phyloP scores from a whole-genome alignment of 805 yeast species.

The Spencermartinsiella europaea region DNA sequence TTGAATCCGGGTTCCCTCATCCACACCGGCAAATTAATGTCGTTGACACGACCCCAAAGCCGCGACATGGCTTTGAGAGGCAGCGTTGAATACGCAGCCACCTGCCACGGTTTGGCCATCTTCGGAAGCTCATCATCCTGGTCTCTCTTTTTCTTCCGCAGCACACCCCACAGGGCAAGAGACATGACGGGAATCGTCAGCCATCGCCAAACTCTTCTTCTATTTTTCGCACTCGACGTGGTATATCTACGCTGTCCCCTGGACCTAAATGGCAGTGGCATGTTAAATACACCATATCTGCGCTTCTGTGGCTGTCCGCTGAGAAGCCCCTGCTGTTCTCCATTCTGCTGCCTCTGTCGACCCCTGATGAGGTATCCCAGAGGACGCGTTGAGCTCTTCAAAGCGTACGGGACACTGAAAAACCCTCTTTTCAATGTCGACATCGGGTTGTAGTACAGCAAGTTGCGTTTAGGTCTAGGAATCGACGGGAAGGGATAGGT shows the following conservation, averaged over 20 bases:
- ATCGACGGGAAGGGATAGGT: conserved; percentile 22
- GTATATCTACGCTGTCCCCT: conserved; percentile 5
- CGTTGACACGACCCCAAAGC: conserved; percentile 90
- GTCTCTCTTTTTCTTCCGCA: conserved; percentile 13
- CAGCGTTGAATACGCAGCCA: conserved; percentile 81
- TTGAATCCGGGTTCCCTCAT: conserved; percentile 74
- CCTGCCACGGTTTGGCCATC: conserved; percentile 79
- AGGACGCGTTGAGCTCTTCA: conserved; percentile 10
- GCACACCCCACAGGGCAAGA: conserved; percentile 19
- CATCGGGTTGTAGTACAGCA: conserved; percentile 22
- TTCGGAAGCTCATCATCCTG: conserved; percentile 14
- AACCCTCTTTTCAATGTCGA: conserved; percentile 21
- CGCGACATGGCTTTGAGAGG: conserved; percentile 90
- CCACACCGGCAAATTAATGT: conserved; percentile 81
- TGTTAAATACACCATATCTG: conserved; percentile 6
- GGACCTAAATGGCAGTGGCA: conserved; percentile 12
- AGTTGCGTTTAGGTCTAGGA: conserved; percentile 23
- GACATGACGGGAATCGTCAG: conserved; percentile 26
- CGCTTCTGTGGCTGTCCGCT: conserved; percentile 3
- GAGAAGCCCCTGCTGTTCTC: not conserved
- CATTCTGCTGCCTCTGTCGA: not conserved
- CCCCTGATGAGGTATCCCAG: not conserved
- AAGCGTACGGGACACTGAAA: conserved; percentile 13
- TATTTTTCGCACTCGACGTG: not conserved
- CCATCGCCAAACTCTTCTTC: conserved; percentile 19